phyloP scores from a whole-genome alignment of 805 yeast genomes.

The Kuraishia molischiana region DNA sequence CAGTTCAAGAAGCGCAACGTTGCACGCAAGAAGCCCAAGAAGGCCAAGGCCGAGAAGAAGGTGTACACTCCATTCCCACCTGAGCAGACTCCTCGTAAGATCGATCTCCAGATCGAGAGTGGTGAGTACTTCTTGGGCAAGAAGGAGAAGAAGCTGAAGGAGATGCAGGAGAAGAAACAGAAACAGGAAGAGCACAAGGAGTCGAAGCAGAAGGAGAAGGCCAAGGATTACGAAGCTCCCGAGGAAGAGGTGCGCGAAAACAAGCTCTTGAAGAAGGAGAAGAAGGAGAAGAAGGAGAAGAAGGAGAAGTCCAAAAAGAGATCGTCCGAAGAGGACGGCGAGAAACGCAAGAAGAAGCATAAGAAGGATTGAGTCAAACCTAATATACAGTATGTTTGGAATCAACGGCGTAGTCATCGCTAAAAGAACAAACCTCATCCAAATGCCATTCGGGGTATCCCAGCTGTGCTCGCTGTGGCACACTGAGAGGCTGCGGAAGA shows the following conservation, averaged over 20 bases:
- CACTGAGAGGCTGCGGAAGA: too few species aligned
- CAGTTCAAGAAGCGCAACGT: conserved; percentile 94
- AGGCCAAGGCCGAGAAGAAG: conserved; percentile 52
- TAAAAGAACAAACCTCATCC: neutral
- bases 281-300: conserved; percentile 18
- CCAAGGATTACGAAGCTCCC: conserved; percentile 79
- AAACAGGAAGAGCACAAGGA: conserved; percentile 65
- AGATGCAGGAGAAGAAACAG: conserved; percentile 66
- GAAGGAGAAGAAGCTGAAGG: conserved; percentile 66
- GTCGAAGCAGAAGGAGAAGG: conserved; percentile 58
- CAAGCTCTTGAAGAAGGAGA: conserved; percentile 19
- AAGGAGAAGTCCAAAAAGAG: conserved; percentile 19
- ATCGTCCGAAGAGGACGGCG: conserved; percentile 16
- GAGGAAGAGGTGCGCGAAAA: conserved; percentile 43
- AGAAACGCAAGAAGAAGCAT: conserved; percentile 5
- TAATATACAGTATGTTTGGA: too few species aligned
- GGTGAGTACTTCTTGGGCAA: conserved; percentile 96
- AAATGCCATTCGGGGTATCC: too few species aligned
- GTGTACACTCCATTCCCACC: conserved; percentile 99
- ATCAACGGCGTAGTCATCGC: neutral
- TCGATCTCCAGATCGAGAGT: conserved; percentile 93
- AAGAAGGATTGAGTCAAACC: neutral
- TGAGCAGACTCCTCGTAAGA: conserved; percentile 90
- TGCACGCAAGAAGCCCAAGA: conserved; percentile 82
- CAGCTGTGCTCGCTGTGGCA: too few species aligned